A percentile compares a stretch with the other conserved stretches of the same genome.
Conservation (phyloP, 148 eudicot genomes). For the Rhododendron griersonianum region DNA sequence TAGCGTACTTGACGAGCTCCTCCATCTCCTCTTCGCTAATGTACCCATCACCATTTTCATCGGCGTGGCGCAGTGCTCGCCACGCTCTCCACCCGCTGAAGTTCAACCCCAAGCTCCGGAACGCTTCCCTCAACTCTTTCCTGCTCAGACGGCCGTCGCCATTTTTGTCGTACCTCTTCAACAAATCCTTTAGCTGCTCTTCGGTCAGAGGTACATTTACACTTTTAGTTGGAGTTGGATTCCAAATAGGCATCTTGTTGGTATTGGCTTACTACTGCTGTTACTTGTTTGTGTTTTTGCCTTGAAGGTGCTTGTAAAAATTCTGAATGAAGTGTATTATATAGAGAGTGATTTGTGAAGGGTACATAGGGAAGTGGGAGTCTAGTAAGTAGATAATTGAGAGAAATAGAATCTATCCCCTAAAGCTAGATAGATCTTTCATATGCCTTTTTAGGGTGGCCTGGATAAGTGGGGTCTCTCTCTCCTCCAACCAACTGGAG, state of each 20-base stretch:
- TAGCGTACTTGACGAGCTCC: not conserved
- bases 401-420: not conserved
- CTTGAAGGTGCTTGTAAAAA: not conserved
- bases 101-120: not conserved
- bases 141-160: not conserved
- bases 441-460: not conserved
- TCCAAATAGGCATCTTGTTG: not conserved
- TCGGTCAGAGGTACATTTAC: not conserved
- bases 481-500: too few species aligned
- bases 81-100: not conserved
- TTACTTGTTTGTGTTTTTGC: not conserved
- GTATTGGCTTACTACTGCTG: not conserved
- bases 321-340: not conserved
- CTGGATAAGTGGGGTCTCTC: not conserved
- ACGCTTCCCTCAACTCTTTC: not conserved
- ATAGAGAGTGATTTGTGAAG: not conserved
- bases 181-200: not conserved
- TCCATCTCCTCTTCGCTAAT: not conserved
- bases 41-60: slow-evolving; percentile 6
- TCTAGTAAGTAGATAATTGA: not conserved
- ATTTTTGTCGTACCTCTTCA: not conserved
- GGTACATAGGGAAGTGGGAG: not conserved
- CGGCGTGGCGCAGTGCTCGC: not conserved
- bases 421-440: not conserved
- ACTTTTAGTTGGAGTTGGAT: not conserved